Base-by-base conservation (phyloP, 176 grass and related monocot genomes). In the Metroxylon sagu region DNA sequence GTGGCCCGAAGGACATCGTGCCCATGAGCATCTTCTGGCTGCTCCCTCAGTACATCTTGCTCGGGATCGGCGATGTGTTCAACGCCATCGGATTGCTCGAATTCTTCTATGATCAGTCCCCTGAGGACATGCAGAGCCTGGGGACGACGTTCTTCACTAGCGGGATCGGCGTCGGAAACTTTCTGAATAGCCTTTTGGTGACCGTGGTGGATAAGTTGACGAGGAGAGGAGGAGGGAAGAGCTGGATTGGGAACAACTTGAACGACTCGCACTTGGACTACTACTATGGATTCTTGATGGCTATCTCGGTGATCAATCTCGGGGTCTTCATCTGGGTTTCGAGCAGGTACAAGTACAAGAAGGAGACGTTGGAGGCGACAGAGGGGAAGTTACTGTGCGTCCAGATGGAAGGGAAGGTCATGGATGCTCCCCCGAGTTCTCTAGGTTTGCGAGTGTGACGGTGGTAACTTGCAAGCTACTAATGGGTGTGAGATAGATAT, bases 21-120 rank as follows among this genome's bases (percentile, higher is more conserved):
- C 87, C 87, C 10, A 90, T 90, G 82, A 82, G 75, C 64, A 74
- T 90, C 27, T 72, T 90, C 72, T 90, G 87, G 87, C 69, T 90
- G 52, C 78, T 90, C 65, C 87, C 87, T 19, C 87, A 90, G 70
- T 90, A 90, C 69, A 54, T 73, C 19, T 62, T 90, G 18, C 68
- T 90, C 4, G 87, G 86, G 14, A 58, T 89, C 14, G 81, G 78
- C 57, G 86, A 90, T 56, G 86, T 90, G 51, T 90, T 90, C 74
- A 82, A 67, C 31, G 68, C 86, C 53, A 80, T 90, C 25, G 86
- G 86, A 16, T 62, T 90, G 70, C 74, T 85, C 35, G 86, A 90
- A 60, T 90, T 90, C 71, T 90, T 90, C 82, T 90, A 90, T 35
- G 82, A 90, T 39, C 86, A 90, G 70, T 90, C 77, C 16, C 86